Evolutionary conservation across 805 yeast species (phyloP).

Genomic region (Maudiozyma barnettii): DNA sequence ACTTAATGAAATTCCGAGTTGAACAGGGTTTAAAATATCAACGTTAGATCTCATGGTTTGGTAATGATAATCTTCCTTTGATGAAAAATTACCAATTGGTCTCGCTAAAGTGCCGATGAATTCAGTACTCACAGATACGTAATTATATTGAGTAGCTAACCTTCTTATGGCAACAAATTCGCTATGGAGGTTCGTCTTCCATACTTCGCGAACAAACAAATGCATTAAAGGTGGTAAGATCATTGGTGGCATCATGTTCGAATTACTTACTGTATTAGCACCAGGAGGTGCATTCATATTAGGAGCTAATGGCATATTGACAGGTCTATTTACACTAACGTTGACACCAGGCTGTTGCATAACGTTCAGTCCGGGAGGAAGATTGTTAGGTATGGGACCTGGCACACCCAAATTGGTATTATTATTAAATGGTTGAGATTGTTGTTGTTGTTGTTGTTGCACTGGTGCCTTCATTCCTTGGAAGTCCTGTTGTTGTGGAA

Average conservation of each 20-base stretch:
- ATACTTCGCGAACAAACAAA: constrained; percentile 55
- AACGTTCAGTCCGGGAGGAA: constrained; percentile 24
- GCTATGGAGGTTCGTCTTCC: constrained; percentile 58
- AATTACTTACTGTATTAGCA: constrained; percentile 5
- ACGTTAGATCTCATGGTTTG: constrained; percentile 90
- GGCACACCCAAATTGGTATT: not conserved
- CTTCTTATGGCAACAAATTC: constrained; percentile 57
- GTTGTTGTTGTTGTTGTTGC: constrained; percentile 3
- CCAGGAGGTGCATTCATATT: constrained; percentile 5
- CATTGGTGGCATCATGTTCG: constrained; percentile 8
- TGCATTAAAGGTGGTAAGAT: constrained; percentile 26
- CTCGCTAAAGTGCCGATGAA: constrained; percentile 94
- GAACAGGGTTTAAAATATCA: constrained; percentile 77
- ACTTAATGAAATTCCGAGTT: constrained; percentile 69
- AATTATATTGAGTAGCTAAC: constrained; percentile 44
- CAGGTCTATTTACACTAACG: constrained; percentile 4
- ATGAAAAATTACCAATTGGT: constrained; percentile 87
- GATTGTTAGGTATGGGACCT: constrained; percentile 6
- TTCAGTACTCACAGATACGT: constrained; percentile 73
- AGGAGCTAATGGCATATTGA: constrained; percentile 8
- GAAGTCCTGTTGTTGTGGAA: constrained; percentile 8
- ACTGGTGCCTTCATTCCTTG: not conserved
- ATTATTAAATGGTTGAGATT: constrained; percentile 11
- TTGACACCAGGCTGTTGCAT: constrained; percentile 13
- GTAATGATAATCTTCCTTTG: constrained; percentile 87